Percentiles rank a stretch among this genome's conserved stretches.
phyloP scores from a whole-genome alignment of 345 rosid genomes.

The Clarkia xantiana region DNA sequence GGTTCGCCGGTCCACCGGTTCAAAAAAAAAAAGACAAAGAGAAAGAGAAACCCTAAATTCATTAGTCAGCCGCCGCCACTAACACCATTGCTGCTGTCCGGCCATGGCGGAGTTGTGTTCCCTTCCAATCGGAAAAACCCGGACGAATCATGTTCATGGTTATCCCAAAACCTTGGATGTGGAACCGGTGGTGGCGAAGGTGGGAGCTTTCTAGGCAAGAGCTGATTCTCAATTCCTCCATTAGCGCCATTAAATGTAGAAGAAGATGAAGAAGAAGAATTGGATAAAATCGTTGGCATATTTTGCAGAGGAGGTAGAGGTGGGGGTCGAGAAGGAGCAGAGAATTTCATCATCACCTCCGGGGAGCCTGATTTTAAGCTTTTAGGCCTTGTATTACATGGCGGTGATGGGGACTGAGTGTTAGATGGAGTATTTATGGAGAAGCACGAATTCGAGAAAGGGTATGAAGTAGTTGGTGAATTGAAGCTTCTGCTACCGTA shows the following conservation, averaged over 20 bases:
- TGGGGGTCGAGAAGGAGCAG: slow-evolving; percentile 15
- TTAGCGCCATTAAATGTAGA: slow-evolving; percentile 12
- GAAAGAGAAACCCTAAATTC: no score
- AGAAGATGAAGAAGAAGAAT: slow-evolving; percentile 11
- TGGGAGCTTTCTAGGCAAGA: slow-evolving; percentile 33
- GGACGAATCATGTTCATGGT: slow-evolving; percentile 14
- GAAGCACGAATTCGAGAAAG: slow-evolving; percentile 44
- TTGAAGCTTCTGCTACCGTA: slow-evolving; percentile 38
- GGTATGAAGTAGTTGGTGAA: slow-evolving; percentile 55
- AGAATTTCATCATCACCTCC: slow-evolving; percentile 15
- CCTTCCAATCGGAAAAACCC: no score
- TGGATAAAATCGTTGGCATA: slow-evolving; percentile 13
- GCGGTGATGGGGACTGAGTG: slow-evolving; percentile 22
- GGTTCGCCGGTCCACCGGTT: no score
- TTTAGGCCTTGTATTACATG: slow-evolving; percentile 17
- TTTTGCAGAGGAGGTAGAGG: slow-evolving; percentile 5
- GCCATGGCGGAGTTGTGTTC: no score
- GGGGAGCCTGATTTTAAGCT: slow-evolving; percentile 36
- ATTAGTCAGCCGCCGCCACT: no score
- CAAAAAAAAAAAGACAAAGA: no score
- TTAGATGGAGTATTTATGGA: slow-evolving; percentile 31
- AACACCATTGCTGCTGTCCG: no score
- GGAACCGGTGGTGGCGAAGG: slow-evolving; percentile 71
- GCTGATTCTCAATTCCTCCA: slow-evolving; percentile 7
- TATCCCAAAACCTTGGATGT: slow-evolving; percentile 44